Evolutionary conservation across 2,329 filamentous ascomycete genomes (phyloP).

Genomic region (Penicillium sp.): DNA sequence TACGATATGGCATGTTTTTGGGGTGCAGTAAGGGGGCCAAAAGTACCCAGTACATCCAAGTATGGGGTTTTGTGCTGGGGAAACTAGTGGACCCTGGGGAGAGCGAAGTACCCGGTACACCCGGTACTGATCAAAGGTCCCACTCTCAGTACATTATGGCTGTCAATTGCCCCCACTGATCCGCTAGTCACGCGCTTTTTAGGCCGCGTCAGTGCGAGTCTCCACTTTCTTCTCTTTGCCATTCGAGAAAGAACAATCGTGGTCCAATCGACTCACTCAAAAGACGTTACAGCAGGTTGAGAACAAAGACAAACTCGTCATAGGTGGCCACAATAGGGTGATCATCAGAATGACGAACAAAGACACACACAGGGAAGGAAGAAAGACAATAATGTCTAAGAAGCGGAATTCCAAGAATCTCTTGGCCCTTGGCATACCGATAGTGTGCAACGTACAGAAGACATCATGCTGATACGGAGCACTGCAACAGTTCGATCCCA

Average conservation of each 20-base stretch:
- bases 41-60: background rate
- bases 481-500: background rate
- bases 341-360: background rate
- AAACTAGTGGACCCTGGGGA: background rate
- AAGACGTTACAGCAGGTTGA: background rate
- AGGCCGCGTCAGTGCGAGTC: slow-evolving; percentile 9
- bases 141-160: background rate
- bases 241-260: slow-evolving; percentile 6
- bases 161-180: slow-evolving; percentile 16
- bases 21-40: background rate
- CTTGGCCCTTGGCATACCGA: background rate
- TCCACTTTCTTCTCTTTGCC: slow-evolving; percentile 12
- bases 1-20: background rate
- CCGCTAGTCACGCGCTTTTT: slow-evolving; percentile 23
- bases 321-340: background rate
- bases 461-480: background rate
- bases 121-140: background rate
- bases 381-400: background rate
- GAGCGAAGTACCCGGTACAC: background rate
- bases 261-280: background rate
- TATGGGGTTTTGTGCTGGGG: background rate
- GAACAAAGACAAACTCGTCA: background rate
- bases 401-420: background rate
- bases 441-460: background rate
- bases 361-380: background rate